Conservation (phyloP, 805 yeast species). For the Ogataea paraovalis region DNA sequence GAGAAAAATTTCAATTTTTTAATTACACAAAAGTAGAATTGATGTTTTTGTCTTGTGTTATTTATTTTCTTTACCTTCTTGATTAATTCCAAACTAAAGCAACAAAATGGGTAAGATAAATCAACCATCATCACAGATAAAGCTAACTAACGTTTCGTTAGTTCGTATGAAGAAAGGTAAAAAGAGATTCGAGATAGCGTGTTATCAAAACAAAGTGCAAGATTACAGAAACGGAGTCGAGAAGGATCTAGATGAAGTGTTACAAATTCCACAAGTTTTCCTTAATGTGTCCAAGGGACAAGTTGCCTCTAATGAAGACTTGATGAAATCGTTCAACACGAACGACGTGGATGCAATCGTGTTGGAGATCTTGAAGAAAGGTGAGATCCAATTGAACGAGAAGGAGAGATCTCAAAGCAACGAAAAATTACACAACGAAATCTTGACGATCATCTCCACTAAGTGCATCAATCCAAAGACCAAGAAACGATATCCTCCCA, state of each 20-base stretch:
- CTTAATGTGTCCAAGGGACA: conserved; percentile 91
- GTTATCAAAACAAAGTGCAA: conserved; percentile 95
- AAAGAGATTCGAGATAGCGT: conserved; percentile 90
- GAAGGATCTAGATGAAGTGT: conserved; percentile 90
- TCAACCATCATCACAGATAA: conserved; percentile 87
- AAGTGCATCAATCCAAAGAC: conserved; percentile 90
- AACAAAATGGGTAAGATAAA: conserved; percentile 48
- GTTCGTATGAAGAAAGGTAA: conserved; percentile 89
- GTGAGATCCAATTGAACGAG: conserved; percentile 92
- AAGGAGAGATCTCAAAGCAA: conserved; percentile 84
- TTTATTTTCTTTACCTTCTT: background rate
- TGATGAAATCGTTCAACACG: conserved; percentile 67
- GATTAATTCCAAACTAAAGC: too few species aligned
- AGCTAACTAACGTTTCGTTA: conserved; percentile 88
- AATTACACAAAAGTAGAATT: too few species aligned
- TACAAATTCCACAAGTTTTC: conserved; percentile 94
- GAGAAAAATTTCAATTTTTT: too few species aligned
- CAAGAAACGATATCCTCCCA: conserved; percentile 88
- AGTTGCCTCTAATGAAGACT: conserved; percentile 84
- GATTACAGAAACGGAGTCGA: conserved; percentile 89
- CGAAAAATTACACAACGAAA: conserved; percentile 52
- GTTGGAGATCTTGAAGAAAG: conserved; percentile 77
- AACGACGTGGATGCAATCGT: conserved; percentile 73
- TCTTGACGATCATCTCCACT: conserved; percentile 76
- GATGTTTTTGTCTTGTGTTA: background rate